Conservation (phyloP, 192 early-diverging fungal genomes). For the Dispira parvispora region DNA sequence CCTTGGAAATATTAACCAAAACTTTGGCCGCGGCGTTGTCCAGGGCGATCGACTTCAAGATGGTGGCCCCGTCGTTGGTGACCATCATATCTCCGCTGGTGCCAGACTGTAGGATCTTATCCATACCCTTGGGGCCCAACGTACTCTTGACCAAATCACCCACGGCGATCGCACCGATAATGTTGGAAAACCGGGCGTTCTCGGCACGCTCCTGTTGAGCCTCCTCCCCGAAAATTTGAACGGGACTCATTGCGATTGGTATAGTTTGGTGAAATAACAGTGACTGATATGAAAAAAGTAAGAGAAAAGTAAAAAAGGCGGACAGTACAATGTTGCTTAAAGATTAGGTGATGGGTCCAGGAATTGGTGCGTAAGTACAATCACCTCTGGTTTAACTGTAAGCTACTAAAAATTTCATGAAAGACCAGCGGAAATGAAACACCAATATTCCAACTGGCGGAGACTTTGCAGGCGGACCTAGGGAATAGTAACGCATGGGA, state of each 20-base stretch:
- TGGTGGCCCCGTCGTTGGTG: slow-evolving; percentile 99
- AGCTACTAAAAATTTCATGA: too few relatives aligned
- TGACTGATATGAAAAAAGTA: not conserved
- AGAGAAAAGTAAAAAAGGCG: not conserved
- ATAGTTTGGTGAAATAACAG: not conserved
- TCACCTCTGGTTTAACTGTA: too few relatives aligned
- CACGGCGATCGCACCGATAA: slow-evolving; percentile 97
- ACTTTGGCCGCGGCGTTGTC: slow-evolving; percentile 98
- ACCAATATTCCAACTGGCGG: too few relatives aligned
- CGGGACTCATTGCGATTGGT: slow-evolving; percentile 33
- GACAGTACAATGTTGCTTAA: too few relatives aligned
- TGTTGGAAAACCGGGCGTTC: slow-evolving; percentile 76
- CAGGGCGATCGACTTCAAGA: slow-evolving; percentile 89
- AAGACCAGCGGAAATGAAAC: too few relatives aligned
- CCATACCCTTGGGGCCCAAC: slow-evolving; percentile 98
- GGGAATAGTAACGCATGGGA: too few relatives aligned
- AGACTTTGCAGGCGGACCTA: too few relatives aligned
- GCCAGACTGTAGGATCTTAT: slow-evolving; percentile 97
- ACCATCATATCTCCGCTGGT: slow-evolving; percentile 70
- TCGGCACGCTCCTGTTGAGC: slow-evolving; percentile 94
- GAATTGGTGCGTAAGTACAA: too few relatives aligned
- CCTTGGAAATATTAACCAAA: slow-evolving; percentile 95
- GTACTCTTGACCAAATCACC: slow-evolving; percentile 97
- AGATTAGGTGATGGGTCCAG: too few relatives aligned
- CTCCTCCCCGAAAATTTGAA: slow-evolving; percentile 89